A percentile compares a stretch with the other conserved stretches of the same genome.
Evolutionary conservation across 805 yeast species (phyloP).

Genomic region (Candida nanaspora): DNA sequence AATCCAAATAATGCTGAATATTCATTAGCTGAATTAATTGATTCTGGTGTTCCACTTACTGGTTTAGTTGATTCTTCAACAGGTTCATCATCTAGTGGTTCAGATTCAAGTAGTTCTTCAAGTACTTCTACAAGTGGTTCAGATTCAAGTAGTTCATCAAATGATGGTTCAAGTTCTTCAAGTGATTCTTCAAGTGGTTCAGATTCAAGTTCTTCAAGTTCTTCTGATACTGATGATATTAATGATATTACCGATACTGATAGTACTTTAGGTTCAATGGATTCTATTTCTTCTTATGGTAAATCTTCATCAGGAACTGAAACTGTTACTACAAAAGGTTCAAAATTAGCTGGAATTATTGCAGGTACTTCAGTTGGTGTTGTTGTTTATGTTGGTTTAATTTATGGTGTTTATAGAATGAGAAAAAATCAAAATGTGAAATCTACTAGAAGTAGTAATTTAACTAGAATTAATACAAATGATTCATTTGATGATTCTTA

Average conservation of each 20-base stretch:
- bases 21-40: slow-evolving; percentile 63
- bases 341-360: slow-evolving; percentile 66
- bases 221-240: neutral
- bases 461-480: slow-evolving; percentile 7
- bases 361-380: slow-evolving; percentile 82
- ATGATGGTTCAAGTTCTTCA: slow-evolving; percentile 5
- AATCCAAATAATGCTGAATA: slow-evolving; percentile 49
- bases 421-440: slow-evolving; percentile 21
- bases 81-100: slow-evolving; percentile 1
- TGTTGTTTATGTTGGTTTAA: slow-evolving; percentile 50
- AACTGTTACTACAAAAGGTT: slow-evolving; percentile 16
- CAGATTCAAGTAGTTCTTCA: slow-evolving; percentile 7
- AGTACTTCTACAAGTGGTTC: slow-evolving; percentile 3
- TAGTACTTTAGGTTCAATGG: slow-evolving; percentile 6
- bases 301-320: neutral
- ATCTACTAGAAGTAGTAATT: slow-evolving; percentile 1
- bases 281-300: neutral
- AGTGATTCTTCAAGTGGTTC: slow-evolving; percentile 3
- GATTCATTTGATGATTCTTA: slow-evolving; percentile 9
- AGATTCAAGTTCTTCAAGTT: slow-evolving; percentile 6
- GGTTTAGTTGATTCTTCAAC: slow-evolving; percentile 27
- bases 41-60: slow-evolving; percentile 54
- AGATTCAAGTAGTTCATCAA: slow-evolving; percentile 7
- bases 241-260: neutral
- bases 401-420: slow-evolving; percentile 46